Evolutionary conservation across 306 rosid genomes (phyloP), one percentile per base, ranked within the genome.

Genomic region (Sphenostylis stenocarpa): DNA sequence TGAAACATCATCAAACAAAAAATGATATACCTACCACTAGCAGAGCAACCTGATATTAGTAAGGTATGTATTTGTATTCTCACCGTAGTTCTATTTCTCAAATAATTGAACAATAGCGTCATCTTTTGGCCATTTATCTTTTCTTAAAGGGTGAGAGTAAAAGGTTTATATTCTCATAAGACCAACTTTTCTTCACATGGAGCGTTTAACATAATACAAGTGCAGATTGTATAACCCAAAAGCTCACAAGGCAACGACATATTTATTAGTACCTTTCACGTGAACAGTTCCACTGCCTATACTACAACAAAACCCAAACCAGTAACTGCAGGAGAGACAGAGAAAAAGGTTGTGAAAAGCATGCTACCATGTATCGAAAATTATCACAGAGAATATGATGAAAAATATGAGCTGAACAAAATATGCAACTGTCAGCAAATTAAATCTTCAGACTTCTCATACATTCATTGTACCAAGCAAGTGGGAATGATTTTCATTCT

Each of bases 301-400:
- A 75, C 70, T 53, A 45, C 52, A 69, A 71, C 43, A 75, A 83
- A 62, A 47, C 53, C 61, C 78, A 36, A 79, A 76, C 36, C 31
- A 79, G 56, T n/a, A 72, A 83, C 75, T 52, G 64, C 77, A 67
- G 36, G 36, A 63, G 45, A 79, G 29, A 21, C 33, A 58, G 39
- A 31, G 64, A 3, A 48, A 52, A 24, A 19, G 11, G 26, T 3
- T 28, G 39, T 64, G 62, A 55, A 75, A 75, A 62, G 52, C 74
- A 21, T 60, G 14, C 11, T 17, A 23, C 56, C 24, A 56, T 43
- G 60, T 16, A 55, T 24, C 5, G 45, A 44, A 66, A 33, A 49
- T 8, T 41, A 17, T 67, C 62, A 47, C 26, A 23, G 13, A 70
- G 5, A 61, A 29, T 17, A 33, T 48, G 73, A 31, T 61, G 33